Conservation (phyloP, 306 rosid species). For the Ziziphus jujuba region DNA sequence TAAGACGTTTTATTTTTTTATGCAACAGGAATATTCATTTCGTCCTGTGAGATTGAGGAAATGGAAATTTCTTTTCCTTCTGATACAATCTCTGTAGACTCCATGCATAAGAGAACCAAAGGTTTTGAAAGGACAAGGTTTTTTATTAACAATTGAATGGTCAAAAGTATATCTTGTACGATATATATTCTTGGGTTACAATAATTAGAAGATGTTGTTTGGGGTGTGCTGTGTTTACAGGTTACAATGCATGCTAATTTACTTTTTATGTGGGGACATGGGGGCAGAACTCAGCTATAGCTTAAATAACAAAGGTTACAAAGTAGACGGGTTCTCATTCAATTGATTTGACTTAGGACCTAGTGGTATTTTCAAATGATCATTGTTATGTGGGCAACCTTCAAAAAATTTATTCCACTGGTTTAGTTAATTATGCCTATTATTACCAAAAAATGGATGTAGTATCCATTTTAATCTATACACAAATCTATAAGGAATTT, state of each 20-base stretch:
- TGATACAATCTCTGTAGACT: slow-evolving; percentile 40
- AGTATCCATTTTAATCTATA: too few species aligned
- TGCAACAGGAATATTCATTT: slow-evolving; percentile 65
- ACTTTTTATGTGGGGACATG: slow-evolving; percentile 55
- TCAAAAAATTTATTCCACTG: too few species aligned
- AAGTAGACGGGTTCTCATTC: too few species aligned
- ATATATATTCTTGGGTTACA: slow-evolving; percentile 31
- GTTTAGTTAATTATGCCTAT: too few species aligned
- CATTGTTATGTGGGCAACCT: too few species aligned
- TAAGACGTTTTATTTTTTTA: slow-evolving; percentile 18
- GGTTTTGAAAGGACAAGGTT: neutral
- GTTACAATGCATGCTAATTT: slow-evolving; percentile 49
- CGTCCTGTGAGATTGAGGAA: slow-evolving; percentile 34
- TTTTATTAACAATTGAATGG: neutral
- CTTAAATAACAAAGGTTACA: slow-evolving; percentile 19
- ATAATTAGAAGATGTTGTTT: slow-evolving; percentile 41
- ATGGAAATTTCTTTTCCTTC: slow-evolving; percentile 44
- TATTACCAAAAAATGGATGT: too few species aligned
- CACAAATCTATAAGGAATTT: too few species aligned
- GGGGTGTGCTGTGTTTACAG: slow-evolving; percentile 33
- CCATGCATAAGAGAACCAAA: slow-evolving; percentile 20
- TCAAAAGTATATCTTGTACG: slow-evolving; percentile 34
- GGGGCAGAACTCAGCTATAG: slow-evolving; percentile 29
- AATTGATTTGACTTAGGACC: too few species aligned
- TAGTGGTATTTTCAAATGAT: too few species aligned